Evolutionary conservation across 2,329 filamentous ascomycete genomes (phyloP), one percentile per base, ranked within the genome.

Genomic region (Aureobasidium zeae): DNA sequence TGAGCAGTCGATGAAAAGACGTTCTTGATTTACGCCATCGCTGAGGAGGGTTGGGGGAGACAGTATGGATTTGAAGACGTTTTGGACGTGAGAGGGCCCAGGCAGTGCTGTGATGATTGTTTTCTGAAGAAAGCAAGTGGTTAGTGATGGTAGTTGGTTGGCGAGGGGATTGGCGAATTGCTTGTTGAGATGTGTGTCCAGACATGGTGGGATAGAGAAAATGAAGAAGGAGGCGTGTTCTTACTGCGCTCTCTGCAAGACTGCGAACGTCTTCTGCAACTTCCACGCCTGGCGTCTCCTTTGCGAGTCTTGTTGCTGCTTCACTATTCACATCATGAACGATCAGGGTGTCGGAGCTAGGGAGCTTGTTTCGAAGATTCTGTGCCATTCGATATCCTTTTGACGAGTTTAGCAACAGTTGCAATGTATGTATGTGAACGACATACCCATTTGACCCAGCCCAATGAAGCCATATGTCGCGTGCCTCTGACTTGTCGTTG

Each of bases 1-100:
- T 3, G 89, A 96, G 63, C 84, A 89, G 63, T 98, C 91, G 58
- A 98, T 91, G 63, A 94, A 95, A 46, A 95, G 67, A 28, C 87
- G 80, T 46, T 81, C 69, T 38, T 72, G 73, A 29, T 69, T 53
- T 0, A 72, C 60, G 1, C 66, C 59, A 15, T 70, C 57, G 22
- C 62, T 63, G 5, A 73, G 68, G 4, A 80, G 68, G 5, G 63
- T 68, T 6, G 72, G 67, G 2, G 72, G 67, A 34, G 76, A 71
- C 32, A 94, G 70, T 59, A 96, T 87, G 44, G 81, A 73, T 34
- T 77, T 69, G 63, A 87, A 95, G 28, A 94, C 86, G 39, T 75
- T 74, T 58, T 83, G 82, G 46, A 96, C 89, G 59, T 96, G 89
- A 20, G 81, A 73, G 1, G 89, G 86, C 55, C 94, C 86, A 0